phyloP scores from a whole-genome alignment of 805 yeast species.

The Candida patagonica region DNA sequence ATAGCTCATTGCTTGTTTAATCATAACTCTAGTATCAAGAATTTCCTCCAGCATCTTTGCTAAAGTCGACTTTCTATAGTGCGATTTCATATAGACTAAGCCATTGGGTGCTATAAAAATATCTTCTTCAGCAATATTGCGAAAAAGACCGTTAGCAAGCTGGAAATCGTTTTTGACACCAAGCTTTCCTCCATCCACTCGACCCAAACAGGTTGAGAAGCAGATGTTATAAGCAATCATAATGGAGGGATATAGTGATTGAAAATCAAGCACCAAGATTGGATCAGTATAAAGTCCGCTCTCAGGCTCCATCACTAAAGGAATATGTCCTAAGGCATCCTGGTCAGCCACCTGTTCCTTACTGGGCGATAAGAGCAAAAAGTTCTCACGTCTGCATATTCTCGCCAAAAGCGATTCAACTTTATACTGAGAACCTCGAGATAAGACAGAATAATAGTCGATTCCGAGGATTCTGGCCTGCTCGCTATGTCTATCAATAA shows the following conservation, averaged over 20 bases:
- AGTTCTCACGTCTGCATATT: constrained; percentile 67
- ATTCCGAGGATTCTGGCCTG: constrained; percentile 81
- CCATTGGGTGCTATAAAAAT: constrained; percentile 82
- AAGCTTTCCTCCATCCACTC: constrained; percentile 27
- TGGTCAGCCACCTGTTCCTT: constrained; percentile 74
- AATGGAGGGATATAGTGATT: constrained; percentile 87
- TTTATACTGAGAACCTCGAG: constrained; percentile 88
- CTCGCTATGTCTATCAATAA: constrained; percentile 64
- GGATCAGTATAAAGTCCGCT: constrained; percentile 84
- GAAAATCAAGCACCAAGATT: constrained; percentile 82
- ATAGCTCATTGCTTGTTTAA: constrained; percentile 63
- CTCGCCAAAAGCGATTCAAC: constrained; percentile 80
- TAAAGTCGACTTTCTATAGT: constrained; percentile 59
- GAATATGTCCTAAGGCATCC: constrained; percentile 78
- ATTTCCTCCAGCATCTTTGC: constrained; percentile 82
- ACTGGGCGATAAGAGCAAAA: constrained; percentile 66
- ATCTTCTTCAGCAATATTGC: constrained; percentile 37
- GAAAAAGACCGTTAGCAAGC: constrained; percentile 49
- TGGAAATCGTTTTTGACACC: constrained; percentile 34
- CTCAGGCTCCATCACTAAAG: constrained; percentile 87
- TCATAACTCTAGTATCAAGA: constrained; percentile 66
- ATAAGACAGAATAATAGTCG: constrained; percentile 79
- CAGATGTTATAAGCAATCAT: constrained; percentile 84
- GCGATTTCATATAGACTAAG: constrained; percentile 56
- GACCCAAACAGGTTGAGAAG: constrained; percentile 35